Evolutionary conservation across 257 asterid species (phyloP).

Genomic region (Misopates orontium): DNA sequence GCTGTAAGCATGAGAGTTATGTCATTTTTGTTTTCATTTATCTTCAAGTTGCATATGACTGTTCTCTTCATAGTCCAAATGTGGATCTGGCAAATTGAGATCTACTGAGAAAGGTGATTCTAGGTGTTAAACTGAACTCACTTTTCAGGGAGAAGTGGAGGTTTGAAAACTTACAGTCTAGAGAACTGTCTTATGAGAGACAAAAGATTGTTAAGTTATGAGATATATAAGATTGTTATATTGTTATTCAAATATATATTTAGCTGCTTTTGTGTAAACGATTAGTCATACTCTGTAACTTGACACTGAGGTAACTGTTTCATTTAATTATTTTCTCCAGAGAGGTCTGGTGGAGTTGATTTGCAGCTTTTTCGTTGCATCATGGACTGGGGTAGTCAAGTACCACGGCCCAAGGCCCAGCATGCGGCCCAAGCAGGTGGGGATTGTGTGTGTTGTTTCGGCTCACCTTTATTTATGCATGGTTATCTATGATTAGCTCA

Average conservation of each 20-base stretch:
- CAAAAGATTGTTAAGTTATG: not conserved
- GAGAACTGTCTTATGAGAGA: not conserved
- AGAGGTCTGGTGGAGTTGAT: conserved; percentile 93
- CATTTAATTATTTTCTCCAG: conserved; percentile 40
- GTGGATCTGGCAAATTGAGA: conserved; percentile 21
- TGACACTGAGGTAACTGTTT: conserved; percentile 21
- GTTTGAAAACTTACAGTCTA: not conserved
- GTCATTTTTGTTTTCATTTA: conserved; percentile 16
- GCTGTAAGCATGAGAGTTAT: conserved; percentile 13
- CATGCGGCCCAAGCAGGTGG: conserved; percentile 94
- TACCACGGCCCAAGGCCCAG: conserved; percentile 99
- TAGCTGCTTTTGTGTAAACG: conserved; percentile 6
- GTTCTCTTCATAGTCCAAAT: conserved; percentile 14
- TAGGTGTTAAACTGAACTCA: conserved; percentile 11
- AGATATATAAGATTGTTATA: not conserved
- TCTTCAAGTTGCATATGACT: conserved; percentile 12
- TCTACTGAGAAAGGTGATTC: conserved; percentile 1
- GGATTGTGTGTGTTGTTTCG: conserved; percentile 21
- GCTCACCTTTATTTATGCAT: conserved; percentile 5
- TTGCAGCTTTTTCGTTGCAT: conserved; percentile 96
- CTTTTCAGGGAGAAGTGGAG: not conserved
- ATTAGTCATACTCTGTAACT: conserved; percentile 8
- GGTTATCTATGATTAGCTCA: conserved; percentile 11
- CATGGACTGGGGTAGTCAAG: conserved; percentile 99
- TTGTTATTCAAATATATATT: conserved; percentile 11